These are phyloP conservation scores for Platismatia glauca DNA, from an alignment of 495 filamentous ascomycete genomes.

Conservation along the genomic window DNA sequence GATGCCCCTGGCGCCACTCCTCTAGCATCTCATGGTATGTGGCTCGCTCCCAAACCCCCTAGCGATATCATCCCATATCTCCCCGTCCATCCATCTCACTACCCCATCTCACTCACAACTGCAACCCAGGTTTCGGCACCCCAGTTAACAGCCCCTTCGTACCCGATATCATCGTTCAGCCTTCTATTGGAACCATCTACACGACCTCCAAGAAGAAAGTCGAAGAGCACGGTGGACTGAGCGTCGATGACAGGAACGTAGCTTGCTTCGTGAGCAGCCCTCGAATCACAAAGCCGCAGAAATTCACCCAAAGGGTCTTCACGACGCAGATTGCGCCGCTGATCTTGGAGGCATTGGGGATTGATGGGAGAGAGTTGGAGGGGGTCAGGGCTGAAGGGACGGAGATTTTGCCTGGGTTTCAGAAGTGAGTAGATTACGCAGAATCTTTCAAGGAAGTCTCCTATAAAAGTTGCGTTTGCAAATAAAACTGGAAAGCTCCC, in stretches of 20 bases:
- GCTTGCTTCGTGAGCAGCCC: slow-evolving; percentile 28
- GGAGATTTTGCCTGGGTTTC: slow-evolving; percentile 23
- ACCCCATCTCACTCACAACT: slow-evolving; percentile 15
- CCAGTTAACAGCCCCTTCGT: slow-evolving; percentile 30
- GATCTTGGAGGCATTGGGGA: slow-evolving; percentile 29
- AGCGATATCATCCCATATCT: background rate
- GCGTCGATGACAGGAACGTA: slow-evolving; percentile 28
- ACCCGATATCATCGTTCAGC: slow-evolving; percentile 32
- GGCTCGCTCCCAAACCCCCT: background rate
- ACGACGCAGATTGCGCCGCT: slow-evolving; percentile 31
- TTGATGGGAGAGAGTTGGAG: slow-evolving; percentile 25
- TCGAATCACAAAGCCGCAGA: slow-evolving; percentile 19
- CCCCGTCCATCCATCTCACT: background rate
- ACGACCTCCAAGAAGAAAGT: slow-evolving; percentile 30
- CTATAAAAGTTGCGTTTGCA: no score
- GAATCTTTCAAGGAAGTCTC: no score
- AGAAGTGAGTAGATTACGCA: background rate
- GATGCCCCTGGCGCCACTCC: slow-evolving; percentile 8
- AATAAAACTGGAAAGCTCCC: no score
- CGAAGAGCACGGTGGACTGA: slow-evolving; percentile 33
- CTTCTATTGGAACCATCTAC: slow-evolving; percentile 29
- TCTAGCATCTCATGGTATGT: background rate
- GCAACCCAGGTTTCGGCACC: slow-evolving; percentile 27
- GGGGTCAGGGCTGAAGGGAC: slow-evolving; percentile 26
- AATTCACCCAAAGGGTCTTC: slow-evolving; percentile 16